Evolutionary conservation across 768 basidiomycete species (phyloP), one percentile per base, ranked within the genome.

Genomic region (Phaffia australis): DNA sequence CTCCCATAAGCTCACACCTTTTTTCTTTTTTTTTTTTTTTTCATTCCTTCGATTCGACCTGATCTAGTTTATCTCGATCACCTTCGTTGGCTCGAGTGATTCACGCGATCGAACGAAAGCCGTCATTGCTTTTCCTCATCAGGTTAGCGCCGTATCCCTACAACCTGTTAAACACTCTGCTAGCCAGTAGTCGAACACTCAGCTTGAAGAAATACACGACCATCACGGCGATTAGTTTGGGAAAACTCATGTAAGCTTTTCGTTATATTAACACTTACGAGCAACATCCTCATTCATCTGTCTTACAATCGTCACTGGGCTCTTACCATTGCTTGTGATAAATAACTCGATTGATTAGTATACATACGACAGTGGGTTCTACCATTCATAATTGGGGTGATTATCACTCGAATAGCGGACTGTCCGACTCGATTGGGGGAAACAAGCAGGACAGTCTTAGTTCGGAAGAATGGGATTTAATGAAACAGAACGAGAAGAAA

Each of bases 81-180:
- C 78, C 81, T 58, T 84, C 85, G 15, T 82, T 93, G 73, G 85
- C 83, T 70, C 86, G 89, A 56, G 87, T 88, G 65, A 85, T 94
- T 14, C 82, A 85, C 47, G 90, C 90, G 27, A 87, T 95, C 71
- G 89, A 93, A 78, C 84, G 85, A 76, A 84, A 86, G 60, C 91
- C 91, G 0, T 85, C 85, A 72, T 81, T 95, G 5, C 83, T 95
- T 23, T 90, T 94, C 79, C 83, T 94, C 68, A 88, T 95, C 71
- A 87, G 92, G 59, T 81, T 92, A 63, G 90, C 88, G n/a, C 89
- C 89, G 3, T 89, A 90, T 74, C 88, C 87, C 74, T 78, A 77
- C 79, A 94, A 94, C 78, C 87, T 94, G 73, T 89, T 94, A 85
- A 95, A 94, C 79, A 88, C 87, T 73, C 84, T 95, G 57, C 82